Evolutionary conservation across 305 asterid species (phyloP), one percentile per base, ranked within the genome.

Genomic region (Nicotiana rustica): DNA sequence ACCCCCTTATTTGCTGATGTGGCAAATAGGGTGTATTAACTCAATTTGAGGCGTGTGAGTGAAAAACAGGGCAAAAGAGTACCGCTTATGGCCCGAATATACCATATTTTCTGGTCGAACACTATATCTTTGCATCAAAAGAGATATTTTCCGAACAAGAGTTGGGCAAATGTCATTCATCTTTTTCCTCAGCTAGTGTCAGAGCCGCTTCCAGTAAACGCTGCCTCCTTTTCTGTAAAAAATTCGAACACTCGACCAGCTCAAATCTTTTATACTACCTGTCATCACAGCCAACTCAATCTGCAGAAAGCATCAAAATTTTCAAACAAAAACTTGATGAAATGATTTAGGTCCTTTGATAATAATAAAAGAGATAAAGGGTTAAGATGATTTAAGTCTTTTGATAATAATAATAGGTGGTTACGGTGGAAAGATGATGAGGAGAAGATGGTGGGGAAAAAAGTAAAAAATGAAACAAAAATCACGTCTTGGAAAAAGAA

Each of bases 1-100:
- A 5, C 8, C 80, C 80, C 80, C 80, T 55, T 76, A 76, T 76
- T 76, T 76, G 52, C 52, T 29, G 52, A 76, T 56, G 47, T 75
- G 67, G 52, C 49, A 56, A 47, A 31, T 47, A 76, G 31, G 49
- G 79, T n/a, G 65, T 76, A 31, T 76, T 55, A 76, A 15, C 65
- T 29, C 47, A 52, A 76, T 3, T 65, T 31, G 70, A 65, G 70
- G 10, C 47, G 29, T 5, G 10, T 19, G n/a, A 76, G 10, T 31
- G 35, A 17, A 31, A 31, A 31, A 2, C 52, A 77, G 57, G 36
- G 52, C 52, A 13, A 56, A 38, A 29, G 52, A 17, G n/a, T 31
- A 31, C 52, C 10, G 49, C 66, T 25, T 49, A 73, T 73, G 62
- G 62, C n/a, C 62, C 1, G 44, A 49, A 73, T 13, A 73, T 41